A percentile compares a stretch with the other conserved stretches of the same genome.
phyloP scores from a whole-genome alignment of 495 filamentous ascomycete genomes.

The Podospora didyma region DNA sequence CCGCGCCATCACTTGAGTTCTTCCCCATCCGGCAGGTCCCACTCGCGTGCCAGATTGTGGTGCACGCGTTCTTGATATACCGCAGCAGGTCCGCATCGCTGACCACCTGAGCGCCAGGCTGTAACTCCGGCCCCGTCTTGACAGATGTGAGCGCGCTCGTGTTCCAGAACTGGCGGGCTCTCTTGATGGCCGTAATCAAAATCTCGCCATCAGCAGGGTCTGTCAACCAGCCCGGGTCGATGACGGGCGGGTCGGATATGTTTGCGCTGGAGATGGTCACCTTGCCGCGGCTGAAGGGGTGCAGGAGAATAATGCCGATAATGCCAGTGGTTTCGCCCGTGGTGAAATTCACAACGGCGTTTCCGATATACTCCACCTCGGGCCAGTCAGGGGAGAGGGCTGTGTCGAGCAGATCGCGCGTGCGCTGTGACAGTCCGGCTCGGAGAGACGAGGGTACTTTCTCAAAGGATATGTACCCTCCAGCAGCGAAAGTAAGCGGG shows the following conservation, averaged over 20 bases:
- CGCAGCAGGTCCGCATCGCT: conserved; percentile 44
- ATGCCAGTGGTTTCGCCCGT: background rate
- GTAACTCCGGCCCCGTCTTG: conserved; percentile 36
- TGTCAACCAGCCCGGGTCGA: conserved; percentile 45
- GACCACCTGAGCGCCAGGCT: conserved; percentile 21
- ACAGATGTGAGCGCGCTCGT: conserved; percentile 16
- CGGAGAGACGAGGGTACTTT: conserved; percentile 29
- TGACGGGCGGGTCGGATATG: conserved; percentile 38
- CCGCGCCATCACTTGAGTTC: too few relatives aligned
- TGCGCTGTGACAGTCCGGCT: conserved; percentile 12
- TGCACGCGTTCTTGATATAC: conserved; percentile 35
- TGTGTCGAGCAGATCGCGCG: conserved; percentile 30
- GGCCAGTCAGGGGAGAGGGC: conserved; percentile 54
- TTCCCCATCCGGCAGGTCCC: conserved; percentile 29
- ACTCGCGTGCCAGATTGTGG: conserved; percentile 48
- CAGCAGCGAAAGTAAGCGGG: conserved; percentile 34
- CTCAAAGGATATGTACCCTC: conserved; percentile 48
- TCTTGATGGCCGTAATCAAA: conserved; percentile 41
- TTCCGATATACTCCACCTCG: conserved; percentile 44
- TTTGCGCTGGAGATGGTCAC: conserved; percentile 45
- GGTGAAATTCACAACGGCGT: background rate
- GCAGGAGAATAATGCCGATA: conserved; percentile 33
- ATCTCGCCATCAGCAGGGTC: conserved; percentile 42
- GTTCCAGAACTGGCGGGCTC: conserved; percentile 33
- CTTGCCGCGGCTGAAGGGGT: conserved; percentile 50